Evolutionary conservation across 345 rosid genomes (phyloP).

Genomic region (Turnera subulata): DNA sequence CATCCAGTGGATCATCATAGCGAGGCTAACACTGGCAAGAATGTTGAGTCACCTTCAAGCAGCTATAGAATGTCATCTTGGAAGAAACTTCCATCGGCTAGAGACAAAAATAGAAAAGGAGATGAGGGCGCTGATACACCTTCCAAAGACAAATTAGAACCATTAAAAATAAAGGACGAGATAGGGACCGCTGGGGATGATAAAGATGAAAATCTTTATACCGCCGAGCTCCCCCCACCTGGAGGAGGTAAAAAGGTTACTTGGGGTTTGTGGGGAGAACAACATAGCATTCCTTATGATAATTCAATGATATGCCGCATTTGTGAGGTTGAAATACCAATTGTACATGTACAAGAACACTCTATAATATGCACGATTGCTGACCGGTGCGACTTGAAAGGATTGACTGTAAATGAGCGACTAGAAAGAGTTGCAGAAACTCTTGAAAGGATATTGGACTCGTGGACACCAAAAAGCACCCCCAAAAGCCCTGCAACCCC

Average conservation of each 20-base stretch:
- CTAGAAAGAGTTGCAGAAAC: conserved; percentile 91
- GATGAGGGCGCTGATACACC: conserved; percentile 40
- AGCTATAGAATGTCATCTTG: conserved; percentile 89
- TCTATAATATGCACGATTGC: conserved; percentile 90
- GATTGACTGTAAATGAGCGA: conserved; percentile 68
- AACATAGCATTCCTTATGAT: conserved; percentile 57
- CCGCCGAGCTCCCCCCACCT: conserved; percentile 50
- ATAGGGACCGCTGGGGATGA: conserved; percentile 39
- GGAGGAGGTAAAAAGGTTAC: conserved; percentile 38
- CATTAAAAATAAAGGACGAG: conserved; percentile 30
- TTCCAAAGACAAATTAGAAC: conserved; percentile 46
- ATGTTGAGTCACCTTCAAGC: conserved; percentile 69
- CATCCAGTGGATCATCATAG: conserved; percentile 35
- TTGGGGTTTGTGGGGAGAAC: conserved; percentile 71
- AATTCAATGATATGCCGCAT: conserved; percentile 95
- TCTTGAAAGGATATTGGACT: conserved; percentile 69
- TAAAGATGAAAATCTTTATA: conserved; percentile 39
- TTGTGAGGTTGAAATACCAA: conserved; percentile 99
- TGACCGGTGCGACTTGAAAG: conserved; percentile 96
- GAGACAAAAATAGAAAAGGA: conserved; percentile 57
- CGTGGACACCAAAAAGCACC: conserved; percentile 79
- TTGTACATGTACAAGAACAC: conserved; percentile 95
- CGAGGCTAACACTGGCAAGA: conserved; percentile 68
- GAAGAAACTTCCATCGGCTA: conserved; percentile 87
- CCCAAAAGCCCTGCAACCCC: conserved; percentile 42